These are phyloP conservation scores for Pinus taeda DNA, from an alignment of 75 land plant genomes.

Conservation along the genomic window DNA sequence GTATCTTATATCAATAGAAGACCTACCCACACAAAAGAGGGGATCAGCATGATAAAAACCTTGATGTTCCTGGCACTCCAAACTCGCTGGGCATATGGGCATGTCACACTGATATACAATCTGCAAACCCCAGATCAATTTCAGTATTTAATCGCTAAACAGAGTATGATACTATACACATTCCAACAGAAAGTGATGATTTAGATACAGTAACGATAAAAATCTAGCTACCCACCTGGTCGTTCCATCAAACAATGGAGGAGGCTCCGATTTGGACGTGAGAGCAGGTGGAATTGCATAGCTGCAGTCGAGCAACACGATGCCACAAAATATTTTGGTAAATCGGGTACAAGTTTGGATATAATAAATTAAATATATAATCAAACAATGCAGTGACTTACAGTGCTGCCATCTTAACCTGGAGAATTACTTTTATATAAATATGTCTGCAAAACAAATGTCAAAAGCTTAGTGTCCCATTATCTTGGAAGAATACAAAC, in stretches of 20 bases:
- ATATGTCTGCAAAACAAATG: slow-evolving; percentile 1
- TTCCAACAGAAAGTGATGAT: not conserved
- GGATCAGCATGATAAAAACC: slow-evolving; percentile 9
- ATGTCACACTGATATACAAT: slow-evolving; percentile 20
- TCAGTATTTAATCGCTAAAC: too few relatives aligned
- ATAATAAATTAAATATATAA: not conserved
- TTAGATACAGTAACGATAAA: not conserved
- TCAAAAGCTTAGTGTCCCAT: not conserved
- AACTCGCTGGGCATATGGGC: slow-evolving; percentile 39
- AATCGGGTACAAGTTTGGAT: not conserved
- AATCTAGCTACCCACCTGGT: slow-evolving; percentile 27
- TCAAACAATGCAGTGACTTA: not conserved
- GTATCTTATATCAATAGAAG: not conserved
- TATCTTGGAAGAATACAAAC: too few relatives aligned
- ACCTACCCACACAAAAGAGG: not conserved
- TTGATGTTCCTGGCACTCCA: slow-evolving; percentile 38
- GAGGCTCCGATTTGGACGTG: slow-evolving; percentile 46
- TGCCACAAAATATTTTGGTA: not conserved
- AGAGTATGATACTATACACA: not conserved
- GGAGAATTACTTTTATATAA: not conserved
- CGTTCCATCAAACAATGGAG: slow-evolving; percentile 71
- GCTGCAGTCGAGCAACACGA: not conserved
- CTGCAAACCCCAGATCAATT: not conserved
- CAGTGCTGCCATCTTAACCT: not conserved
- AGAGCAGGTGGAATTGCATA: slow-evolving; percentile 32